phyloP scores from a whole-genome alignment of 108 stramenopile genomes.

The Skeletonema menzelii region DNA sequence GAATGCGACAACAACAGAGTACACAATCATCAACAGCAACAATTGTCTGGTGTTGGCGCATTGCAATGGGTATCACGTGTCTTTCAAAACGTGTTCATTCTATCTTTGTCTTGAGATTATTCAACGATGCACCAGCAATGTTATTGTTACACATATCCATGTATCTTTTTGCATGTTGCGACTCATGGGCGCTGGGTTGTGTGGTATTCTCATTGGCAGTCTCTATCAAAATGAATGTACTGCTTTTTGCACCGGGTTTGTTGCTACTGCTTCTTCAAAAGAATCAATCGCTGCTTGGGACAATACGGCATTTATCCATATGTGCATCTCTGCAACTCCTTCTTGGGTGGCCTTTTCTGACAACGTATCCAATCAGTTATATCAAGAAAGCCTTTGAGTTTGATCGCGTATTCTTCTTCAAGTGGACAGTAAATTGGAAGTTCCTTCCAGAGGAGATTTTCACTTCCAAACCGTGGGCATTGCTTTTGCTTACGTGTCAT shows the following conservation, averaged over 20 bases:
- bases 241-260: slow-evolving; percentile 95
- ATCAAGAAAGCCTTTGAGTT: slow-evolving; percentile 94
- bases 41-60: slow-evolving; percentile 68
- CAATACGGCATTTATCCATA: slow-evolving; percentile 44
- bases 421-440: slow-evolving; percentile 98
- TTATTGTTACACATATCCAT: slow-evolving; percentile 78
- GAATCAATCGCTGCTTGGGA: slow-evolving; percentile 45
- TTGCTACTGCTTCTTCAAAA: slow-evolving; percentile 83
- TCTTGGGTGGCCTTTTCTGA: slow-evolving; percentile 92
- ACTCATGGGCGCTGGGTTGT: slow-evolving; percentile 84
- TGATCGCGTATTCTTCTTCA: slow-evolving; percentile 94
- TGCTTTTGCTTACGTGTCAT: slow-evolving; percentile 67
- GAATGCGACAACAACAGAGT: slow-evolving; percentile 19
- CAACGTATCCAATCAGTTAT: slow-evolving; percentile 86
- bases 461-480: slow-evolving; percentile 64
- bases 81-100: slow-evolving; percentile 93
- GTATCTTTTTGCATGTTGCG: slow-evolving; percentile 66
- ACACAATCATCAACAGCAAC: slow-evolving; percentile 7
- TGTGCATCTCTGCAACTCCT: slow-evolving; percentile 85
- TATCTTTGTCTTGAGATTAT: slow-evolving; percentile 94
- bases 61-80: slow-evolving; percentile 75
- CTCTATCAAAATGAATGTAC: slow-evolving; percentile 96
- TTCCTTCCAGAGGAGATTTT: slow-evolving; percentile 92
- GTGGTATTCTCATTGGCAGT: slow-evolving; percentile 90
- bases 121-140: slow-evolving; percentile 97